phyloP scores from a whole-genome alignment of 192 early-diverging fungal genomes.

The Gaertneriomyces sp. region DNA sequence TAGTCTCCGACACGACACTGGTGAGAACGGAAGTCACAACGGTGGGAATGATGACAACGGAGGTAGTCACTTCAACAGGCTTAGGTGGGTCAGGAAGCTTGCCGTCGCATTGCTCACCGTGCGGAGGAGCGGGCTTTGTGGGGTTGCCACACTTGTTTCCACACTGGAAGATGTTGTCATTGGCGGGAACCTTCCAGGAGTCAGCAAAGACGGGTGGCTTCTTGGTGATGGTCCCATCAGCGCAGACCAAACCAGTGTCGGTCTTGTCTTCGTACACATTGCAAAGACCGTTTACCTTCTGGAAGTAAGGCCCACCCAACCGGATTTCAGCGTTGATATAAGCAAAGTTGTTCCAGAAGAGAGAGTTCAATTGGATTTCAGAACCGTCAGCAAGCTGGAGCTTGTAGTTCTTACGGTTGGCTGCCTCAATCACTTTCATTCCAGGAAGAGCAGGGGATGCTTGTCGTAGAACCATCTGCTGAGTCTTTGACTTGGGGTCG shows the following conservation, averaged over 20 bases:
- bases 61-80: background rate
- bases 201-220: constrained; percentile 13
- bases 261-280: constrained; percentile 15
- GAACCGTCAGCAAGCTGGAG: constrained; percentile 20
- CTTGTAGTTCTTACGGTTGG: constrained; percentile 9
- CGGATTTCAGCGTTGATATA: constrained; percentile 22
- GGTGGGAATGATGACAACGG: constrained; percentile 4
- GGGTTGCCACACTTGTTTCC: constrained; percentile 8
- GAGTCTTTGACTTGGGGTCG: background rate
- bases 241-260: constrained; percentile 15
- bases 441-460: constrained; percentile 13
- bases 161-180: constrained; percentile 26
- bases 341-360: constrained; percentile 16
- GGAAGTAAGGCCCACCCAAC: constrained; percentile 13
- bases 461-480: constrained; percentile 1
- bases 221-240: constrained; percentile 14
- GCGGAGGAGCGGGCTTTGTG: background rate
- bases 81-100: background rate
- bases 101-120: background rate
- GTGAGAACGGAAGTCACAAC: constrained; percentile 6
- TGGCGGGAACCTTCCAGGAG: constrained; percentile 8
- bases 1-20: background rate
- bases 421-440: constrained; percentile 4
- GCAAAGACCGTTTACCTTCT: constrained; percentile 19
- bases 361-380: constrained; percentile 14